Conservation (phyloP, 768 basidiomycete species). For the Collybia mongolica region DNA sequence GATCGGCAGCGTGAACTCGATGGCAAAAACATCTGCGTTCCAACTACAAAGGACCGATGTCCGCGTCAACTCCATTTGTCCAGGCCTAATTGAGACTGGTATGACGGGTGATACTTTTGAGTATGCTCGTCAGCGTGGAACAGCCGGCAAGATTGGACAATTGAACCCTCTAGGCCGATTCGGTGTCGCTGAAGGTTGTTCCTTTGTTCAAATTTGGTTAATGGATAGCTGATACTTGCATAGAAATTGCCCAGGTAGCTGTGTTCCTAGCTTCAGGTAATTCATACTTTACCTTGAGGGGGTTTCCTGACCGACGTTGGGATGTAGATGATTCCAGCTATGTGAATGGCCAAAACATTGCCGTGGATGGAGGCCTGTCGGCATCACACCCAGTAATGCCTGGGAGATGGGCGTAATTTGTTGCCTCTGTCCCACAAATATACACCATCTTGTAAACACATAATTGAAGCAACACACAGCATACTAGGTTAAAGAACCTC, state of each 20-base stretch:
- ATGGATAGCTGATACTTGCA: slow-evolving; percentile 7
- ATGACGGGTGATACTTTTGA: slow-evolving; percentile 85
- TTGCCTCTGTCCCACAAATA: too few relatives aligned
- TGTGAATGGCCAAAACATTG: slow-evolving; percentile 86
- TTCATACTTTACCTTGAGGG: slow-evolving; percentile 10
- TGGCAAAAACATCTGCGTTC: slow-evolving; percentile 80
- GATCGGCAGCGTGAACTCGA: slow-evolving; percentile 70
- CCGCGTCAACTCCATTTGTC: slow-evolving; percentile 88
- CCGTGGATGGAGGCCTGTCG: slow-evolving; percentile 85
- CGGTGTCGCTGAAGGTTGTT: slow-evolving; percentile 75
- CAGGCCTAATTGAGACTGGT: slow-evolving; percentile 90
- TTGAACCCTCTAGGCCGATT: slow-evolving; percentile 83
- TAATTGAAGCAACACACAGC: too few relatives aligned
- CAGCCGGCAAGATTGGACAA: slow-evolving; percentile 74
- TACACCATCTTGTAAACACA: too few relatives aligned
- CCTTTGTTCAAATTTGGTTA: slow-evolving; percentile 1
- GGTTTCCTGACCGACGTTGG: not conserved
- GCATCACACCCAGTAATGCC: slow-evolving; percentile 78
- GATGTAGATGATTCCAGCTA: slow-evolving; percentile 82
- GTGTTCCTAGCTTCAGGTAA: slow-evolving; percentile 87
- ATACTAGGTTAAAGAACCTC: too few relatives aligned
- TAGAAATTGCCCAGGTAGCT: slow-evolving; percentile 85
- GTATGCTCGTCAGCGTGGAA: slow-evolving; percentile 73
- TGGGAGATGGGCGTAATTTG: slow-evolving; percentile 59
- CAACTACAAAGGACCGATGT: slow-evolving; percentile 81